Base-by-base conservation (phyloP, 1,139 yeast genomes). In the Kodamaea plutei region DNA sequence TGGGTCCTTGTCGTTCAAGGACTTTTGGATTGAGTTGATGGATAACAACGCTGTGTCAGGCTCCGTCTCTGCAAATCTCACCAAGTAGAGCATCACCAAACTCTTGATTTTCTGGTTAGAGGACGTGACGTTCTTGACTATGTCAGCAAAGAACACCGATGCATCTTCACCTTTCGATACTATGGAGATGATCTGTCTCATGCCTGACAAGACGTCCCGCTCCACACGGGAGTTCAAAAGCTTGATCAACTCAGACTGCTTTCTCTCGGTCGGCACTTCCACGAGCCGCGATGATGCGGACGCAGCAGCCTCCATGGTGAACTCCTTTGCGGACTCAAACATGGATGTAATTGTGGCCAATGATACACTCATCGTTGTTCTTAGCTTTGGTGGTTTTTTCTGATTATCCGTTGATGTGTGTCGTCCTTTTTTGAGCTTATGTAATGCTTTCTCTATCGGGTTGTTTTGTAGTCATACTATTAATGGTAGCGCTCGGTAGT, bases 31-130 rank as follows among this genome's bases (percentile, higher is more conserved):
- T 0, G 96, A 84, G 56, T 93, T 93, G 45, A 93, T 84, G 0
- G 96, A 79, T 30, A 93, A 64, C 19, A 93, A 67, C 1, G 97
- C 94, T 11, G 87, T 70, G 53, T 89, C 95, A 4, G 94, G 96
- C 45, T 87, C 91, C 29, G 70, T 62, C 41, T 85, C 95, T 9
- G 96, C 94, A 54, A 78, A 89, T 33, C 84, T 70, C 18, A 80
- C 63, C 31, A 91, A 61, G 47, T 87, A 88, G 1, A 83, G 69
- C 55, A 87, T 79, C 4, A 91, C 96, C 52, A 91, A 66, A 45
- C 81, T 79, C 39, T 85, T 75, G 25, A 87, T 74, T 43, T 79
- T 83, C 20, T 77, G 51, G 44, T 79, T 84, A 8, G 75, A 51
- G 9, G 91, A 79, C 3, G 89, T 84, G 26, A 89, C 79, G 53